Evolutionary conservation across 1,139 yeast genomes (phyloP).

Genomic region (Eremothecium gossypii): DNA sequence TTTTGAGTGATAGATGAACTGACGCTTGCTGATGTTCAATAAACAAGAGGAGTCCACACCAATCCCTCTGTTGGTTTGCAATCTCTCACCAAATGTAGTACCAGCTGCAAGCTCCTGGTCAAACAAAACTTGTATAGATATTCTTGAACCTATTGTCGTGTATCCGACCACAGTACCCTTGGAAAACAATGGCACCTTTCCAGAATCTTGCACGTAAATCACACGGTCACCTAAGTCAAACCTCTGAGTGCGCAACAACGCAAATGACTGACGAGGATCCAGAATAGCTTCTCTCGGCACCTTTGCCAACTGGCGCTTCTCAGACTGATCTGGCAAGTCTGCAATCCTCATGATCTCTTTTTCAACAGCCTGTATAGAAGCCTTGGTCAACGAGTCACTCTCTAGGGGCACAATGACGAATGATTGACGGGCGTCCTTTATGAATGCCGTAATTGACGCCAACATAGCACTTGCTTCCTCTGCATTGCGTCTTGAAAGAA

Average conservation of each 20-base stretch:
- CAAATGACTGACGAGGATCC: constrained; percentile 65
- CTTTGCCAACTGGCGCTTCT: constrained; percentile 56
- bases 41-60: constrained; percentile 75
- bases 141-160: constrained; percentile 47
- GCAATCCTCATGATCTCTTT: constrained; percentile 44
- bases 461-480: constrained; percentile 39
- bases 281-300: constrained; percentile 82
- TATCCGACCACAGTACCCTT: constrained; percentile 89
- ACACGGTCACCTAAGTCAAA: constrained; percentile 88
- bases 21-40: constrained; percentile 65
- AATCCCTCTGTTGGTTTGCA: constrained; percentile 71
- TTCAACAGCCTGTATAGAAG: constrained; percentile 63
- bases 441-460: constrained; percentile 45
- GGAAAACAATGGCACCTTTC: constrained; percentile 79
- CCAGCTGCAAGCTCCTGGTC: constrained; percentile 81
- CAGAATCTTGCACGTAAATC: constrained; percentile 74
- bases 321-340: constrained; percentile 34
- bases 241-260: constrained; percentile 62
- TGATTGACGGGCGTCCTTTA: constrained; percentile 44
- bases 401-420: constrained; percentile 64
- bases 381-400: constrained; percentile 67
- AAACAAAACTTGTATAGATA: constrained; percentile 61
- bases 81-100: constrained; percentile 66
- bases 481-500: constrained; percentile 32
- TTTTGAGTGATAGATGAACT: constrained; percentile 65